phyloP scores from a whole-genome alignment of 2,329 filamentous ascomycete genomes.

The Blastomyces silverae region DNA sequence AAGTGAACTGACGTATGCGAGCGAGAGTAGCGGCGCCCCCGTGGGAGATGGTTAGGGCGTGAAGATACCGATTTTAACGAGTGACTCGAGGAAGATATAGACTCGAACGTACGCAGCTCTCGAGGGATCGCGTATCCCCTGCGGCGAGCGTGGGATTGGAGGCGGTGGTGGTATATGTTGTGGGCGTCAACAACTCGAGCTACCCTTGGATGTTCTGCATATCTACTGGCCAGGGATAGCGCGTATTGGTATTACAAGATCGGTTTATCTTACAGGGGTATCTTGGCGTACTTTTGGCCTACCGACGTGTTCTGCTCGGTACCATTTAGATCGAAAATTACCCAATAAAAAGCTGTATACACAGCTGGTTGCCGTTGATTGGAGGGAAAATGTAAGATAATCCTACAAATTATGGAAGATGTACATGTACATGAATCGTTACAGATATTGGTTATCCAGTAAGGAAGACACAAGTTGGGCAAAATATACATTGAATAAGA shows the following conservation, averaged over 20 bases:
- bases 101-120: neutral
- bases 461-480: neutral
- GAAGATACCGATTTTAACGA: neutral
- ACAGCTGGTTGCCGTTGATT: neutral
- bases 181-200: constrained; percentile 1
- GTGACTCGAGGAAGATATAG: neutral
- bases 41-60: neutral
- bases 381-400: neutral
- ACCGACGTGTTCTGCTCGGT: neutral
- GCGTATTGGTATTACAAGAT: neutral
- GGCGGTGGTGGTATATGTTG: neutral
- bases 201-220: constrained; percentile 5
- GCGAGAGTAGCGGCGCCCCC: neutral
- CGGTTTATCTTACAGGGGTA: neutral
- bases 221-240: neutral
- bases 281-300: neutral
- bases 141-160: neutral
- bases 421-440: neutral
- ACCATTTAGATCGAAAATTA: neutral
- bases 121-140: neutral
- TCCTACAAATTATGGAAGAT: neutral
- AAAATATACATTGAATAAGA: neutral
- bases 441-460: neutral
- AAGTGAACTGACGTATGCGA: constrained; percentile 2
- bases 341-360: neutral